Evolutionary conservation across 1,284 basidiomycete genomes (phyloP), one percentile per base, ranked within the genome.

Genomic region (Wolfiporia cocos): DNA sequence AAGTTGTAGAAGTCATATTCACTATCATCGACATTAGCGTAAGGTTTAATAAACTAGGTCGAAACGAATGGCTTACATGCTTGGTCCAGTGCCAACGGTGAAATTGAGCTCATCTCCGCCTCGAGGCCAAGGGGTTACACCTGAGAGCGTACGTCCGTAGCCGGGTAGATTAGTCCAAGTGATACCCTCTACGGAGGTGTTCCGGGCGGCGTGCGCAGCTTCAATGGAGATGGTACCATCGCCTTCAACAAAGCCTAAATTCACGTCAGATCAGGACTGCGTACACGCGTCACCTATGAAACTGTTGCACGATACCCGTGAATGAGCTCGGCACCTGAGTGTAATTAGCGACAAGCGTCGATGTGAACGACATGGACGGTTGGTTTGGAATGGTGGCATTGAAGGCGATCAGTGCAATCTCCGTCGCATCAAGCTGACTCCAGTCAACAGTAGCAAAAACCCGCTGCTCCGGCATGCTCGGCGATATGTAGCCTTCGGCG

Each of bases 1-100:
- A 80, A 79, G 34, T 68, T 76, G 60, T 66, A 78, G 59, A 86
- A 84, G 56, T 83, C 79, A 57, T 85, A 85, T 59, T 51, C 54
- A 46, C 52, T 54, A 21, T 4, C n/a, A n/a, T n/a, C n/a, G n/a
- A n/a, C n/a, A n/a, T n/a, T n/a, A n/a, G n/a, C n/a, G n/a, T n/a
- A n/a, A n/a, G n/a, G n/a, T n/a, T n/a, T n/a, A n/a, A n/a, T n/a
- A n/a, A n/a, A n/a, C n/a, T n/a, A n/a, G n/a, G n/a, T n/a, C n/a
- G n/a, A n/a, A n/a, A n/a, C n/a, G n/a, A n/a, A n/a, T n/a, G n/a
- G 59, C 75, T 53, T 46, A 81, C 74, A 84, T 52, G 22, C 70
- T 70, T 2, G 82, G 82, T 1, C 82, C 82, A 7, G 66, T 52
- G 10, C 81, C 81, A 14, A 70, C 69, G 12, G 70, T 68, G 56